These are phyloP conservation scores for Smithsoniella earleae DNA, from an alignment of 163 green algal species.

Conservation along the genomic window DNA sequence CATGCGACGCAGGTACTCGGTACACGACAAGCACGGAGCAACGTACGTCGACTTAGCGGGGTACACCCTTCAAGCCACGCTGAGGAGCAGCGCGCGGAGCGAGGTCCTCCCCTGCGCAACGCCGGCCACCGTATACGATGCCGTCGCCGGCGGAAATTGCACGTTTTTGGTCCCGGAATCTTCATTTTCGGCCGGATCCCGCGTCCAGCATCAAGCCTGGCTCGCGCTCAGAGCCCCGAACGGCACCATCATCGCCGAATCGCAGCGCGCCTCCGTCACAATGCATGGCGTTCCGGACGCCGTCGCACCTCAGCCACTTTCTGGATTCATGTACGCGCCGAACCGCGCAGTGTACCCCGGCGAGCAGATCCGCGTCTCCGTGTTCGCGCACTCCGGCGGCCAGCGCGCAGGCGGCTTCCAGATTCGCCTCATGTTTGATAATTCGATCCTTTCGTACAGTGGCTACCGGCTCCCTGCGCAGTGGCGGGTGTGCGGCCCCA, in stretches of 20 bases:
- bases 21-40: neutral
- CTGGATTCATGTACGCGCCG: constrained; percentile 12
- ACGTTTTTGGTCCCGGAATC: neutral
- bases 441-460: neutral
- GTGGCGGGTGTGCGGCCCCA: neutral
- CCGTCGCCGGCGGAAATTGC: neutral
- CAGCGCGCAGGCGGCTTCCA: constrained; percentile 19
- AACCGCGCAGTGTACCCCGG: constrained; percentile 6
- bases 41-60: neutral
- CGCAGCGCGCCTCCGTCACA: neutral
- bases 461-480: neutral
- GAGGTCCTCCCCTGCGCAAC: neutral
- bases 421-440: constrained; percentile 2
- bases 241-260: constrained; percentile 1
- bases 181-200: neutral
- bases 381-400: constrained; percentile 8
- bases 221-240: neutral
- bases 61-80: neutral
- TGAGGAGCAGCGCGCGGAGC: neutral
- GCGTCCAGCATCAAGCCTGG: neutral
- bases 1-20: constrained; percentile 9
- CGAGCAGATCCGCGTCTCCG: neutral
- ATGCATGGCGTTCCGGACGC: neutral
- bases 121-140: neutral
- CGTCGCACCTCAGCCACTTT: neutral